Evolutionary conservation across 768 basidiomycete species (phyloP), one percentile per base, ranked within the genome.

Genomic region (Antrodiella citrinella): DNA sequence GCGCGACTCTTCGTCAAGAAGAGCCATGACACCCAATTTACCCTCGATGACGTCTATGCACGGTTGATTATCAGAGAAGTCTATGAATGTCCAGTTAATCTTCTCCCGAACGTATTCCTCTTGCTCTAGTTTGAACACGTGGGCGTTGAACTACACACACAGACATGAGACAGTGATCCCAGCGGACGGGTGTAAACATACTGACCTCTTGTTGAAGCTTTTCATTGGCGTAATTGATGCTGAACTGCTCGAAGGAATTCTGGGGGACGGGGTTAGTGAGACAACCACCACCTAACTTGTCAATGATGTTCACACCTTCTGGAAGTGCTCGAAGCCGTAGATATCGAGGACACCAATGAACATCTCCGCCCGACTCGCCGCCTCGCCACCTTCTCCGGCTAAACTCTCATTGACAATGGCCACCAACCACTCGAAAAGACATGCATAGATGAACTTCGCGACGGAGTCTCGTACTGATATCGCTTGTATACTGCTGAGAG

Each of bases 21-120:
- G 76, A 4, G 94, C 84, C 50, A 99, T 76, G 26, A 99, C 89
- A 53, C 96, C 96, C 51, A 99, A 81, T 66, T 85, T 97, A 55
- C 95, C 91, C 72, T 98, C 96, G 60, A 99, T 97, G 54, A 96
- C 85, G 64, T 99, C 90, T 68, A 99, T 99, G 67, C 95, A 97
- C 40, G 92, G 92, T 62, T 98, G 96, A 62, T 99, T 99, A 68
- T 99, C 96, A 9, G 91, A 91, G 67, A 96, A 99, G 61, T 98
- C 95, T 65, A 99, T 99, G 69, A 98, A 98, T 7, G 90, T 97
- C 96, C 96, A 99, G 65, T 96, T 92, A 65, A 99, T 99, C 67
- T 96, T 77, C 65, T 99, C 96, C 56, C 95, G 91, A 47, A 98
- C 82, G 62, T 99, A 99, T 69, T 99, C 96, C 65, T 98, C 96